Percentiles rank a stretch among this genome's conserved stretches.
Conservation (phyloP, 306 rosid species). For the Sphenostylis stenocarpa region DNA sequence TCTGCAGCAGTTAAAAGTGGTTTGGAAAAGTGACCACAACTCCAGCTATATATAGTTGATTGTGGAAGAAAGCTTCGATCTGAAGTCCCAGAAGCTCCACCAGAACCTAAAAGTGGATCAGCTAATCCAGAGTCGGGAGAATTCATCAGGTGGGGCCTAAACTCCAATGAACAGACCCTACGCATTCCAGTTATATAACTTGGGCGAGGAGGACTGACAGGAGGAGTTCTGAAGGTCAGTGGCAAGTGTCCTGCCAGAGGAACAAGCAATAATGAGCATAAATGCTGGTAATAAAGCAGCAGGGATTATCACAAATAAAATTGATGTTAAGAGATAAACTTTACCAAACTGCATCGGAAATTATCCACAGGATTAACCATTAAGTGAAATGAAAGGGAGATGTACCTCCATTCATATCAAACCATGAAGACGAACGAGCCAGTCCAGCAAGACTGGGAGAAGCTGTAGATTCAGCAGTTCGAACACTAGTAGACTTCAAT, state of each 20-base stretch:
- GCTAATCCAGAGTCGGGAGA: conserved; percentile 93
- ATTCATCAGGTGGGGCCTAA: conserved; percentile 84
- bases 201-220: conserved; percentile 96
- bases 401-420: conserved; percentile 94
- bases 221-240: conserved; percentile 92
- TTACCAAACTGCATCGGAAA: conserved; percentile 2
- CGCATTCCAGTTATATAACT: conserved; percentile 86
- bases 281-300: conserved; percentile 2
- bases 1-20: conserved; percentile 77
- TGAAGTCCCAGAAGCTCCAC: conserved; percentile 57
- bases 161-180: conserved; percentile 90
- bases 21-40: conserved; percentile 95
- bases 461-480: conserved; percentile 53
- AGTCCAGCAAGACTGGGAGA: conserved; percentile 67
- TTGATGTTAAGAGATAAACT: conserved; percentile 15
- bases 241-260: conserved; percentile 76
- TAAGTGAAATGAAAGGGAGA: conserved; percentile 2
- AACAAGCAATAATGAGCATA: conserved; percentile 19
- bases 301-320: not conserved
- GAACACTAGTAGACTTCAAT: conserved; percentile 48
- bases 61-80: conserved; percentile 92
- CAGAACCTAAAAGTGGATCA: conserved; percentile 86
- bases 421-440: conserved; percentile 94
- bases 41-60: conserved; percentile 91
- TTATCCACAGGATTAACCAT: conserved; percentile 9